Percentiles rank a stretch among this genome's conserved stretches.
phyloP scores from a whole-genome alignment of 129 eudicot species.

The Arctium lappa region DNA sequence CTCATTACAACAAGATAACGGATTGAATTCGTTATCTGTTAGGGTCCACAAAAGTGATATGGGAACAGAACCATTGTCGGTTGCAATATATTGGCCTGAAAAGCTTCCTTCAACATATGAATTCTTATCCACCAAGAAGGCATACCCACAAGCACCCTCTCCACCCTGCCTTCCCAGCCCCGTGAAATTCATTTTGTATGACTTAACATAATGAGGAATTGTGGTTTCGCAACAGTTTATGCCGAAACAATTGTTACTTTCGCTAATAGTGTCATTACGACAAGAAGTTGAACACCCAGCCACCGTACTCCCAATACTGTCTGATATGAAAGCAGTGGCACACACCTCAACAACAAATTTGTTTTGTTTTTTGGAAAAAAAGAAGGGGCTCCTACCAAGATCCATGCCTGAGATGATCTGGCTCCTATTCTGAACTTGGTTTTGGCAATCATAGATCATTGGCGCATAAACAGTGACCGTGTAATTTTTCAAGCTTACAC shows the following conservation, averaged over 20 bases:
- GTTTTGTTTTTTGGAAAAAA: neutral
- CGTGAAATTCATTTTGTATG: neutral
- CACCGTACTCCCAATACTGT: too few species aligned
- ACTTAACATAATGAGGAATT: neutral
- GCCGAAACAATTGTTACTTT: neutral
- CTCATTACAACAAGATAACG: too few species aligned
- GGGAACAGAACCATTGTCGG: too few species aligned
- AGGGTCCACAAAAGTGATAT: too few species aligned
- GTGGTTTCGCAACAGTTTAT: neutral
- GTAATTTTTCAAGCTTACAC: neutral
- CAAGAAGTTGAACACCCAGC: too few species aligned
- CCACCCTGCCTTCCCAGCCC: too few species aligned
- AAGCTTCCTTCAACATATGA: too few species aligned
- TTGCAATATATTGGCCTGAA: too few species aligned
- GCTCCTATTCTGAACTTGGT: neutral
- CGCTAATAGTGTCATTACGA: neutral
- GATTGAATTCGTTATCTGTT: too few species aligned
- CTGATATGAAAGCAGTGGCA: too few species aligned
- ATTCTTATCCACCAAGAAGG: neutral
- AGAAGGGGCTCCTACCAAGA: slow-evolving; percentile 1
- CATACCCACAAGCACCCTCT: neutral
- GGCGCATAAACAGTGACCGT: neutral
- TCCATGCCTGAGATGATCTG: neutral
- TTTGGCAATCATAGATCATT: neutral
- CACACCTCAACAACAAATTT: neutral